Percentiles rank a stretch among this genome's conserved stretches.
Evolutionary conservation across 2,329 filamentous ascomycete genomes (phyloP).

Genomic region (Teratosphaeria destructans): DNA sequence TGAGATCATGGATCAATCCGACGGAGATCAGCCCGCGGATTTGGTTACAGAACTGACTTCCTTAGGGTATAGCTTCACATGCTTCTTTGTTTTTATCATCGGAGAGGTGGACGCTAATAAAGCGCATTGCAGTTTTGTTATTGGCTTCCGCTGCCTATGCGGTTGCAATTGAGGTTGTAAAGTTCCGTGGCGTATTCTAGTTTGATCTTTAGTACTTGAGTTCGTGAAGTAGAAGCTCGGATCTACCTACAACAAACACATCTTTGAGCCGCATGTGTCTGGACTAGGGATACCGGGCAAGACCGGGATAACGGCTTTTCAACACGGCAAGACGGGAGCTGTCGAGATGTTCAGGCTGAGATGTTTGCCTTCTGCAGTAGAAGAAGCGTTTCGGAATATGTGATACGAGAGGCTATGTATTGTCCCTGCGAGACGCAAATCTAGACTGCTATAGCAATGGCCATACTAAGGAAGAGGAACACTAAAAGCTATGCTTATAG

Average conservation of each 20-base stretch:
- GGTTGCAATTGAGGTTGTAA: background rate
- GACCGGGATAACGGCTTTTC: background rate
- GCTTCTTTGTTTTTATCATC: background rate
- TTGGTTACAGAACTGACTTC: background rate
- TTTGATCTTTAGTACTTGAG: background rate
- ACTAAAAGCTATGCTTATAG: background rate
- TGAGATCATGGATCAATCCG: background rate
- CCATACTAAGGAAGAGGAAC: background rate
- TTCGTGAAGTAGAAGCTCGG: background rate
- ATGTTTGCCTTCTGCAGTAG: no score
- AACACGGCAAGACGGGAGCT: background rate
- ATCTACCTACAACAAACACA: background rate
- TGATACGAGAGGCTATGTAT: no score
- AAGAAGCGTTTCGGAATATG: no score
- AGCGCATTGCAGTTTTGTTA: background rate
- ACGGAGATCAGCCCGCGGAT: background rate
- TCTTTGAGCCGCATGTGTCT: background rate
- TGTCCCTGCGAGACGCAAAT: no score
- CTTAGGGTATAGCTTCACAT: background rate
- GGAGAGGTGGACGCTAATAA: background rate
- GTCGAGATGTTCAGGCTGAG: background rate
- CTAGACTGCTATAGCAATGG: no score
- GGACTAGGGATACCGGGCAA: background rate
- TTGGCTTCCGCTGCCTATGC: background rate
- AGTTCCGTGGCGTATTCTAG: background rate